phyloP scores from a whole-genome alignment of 2,329 filamentous ascomycete genomes.

The Zasmidium angulare region DNA sequence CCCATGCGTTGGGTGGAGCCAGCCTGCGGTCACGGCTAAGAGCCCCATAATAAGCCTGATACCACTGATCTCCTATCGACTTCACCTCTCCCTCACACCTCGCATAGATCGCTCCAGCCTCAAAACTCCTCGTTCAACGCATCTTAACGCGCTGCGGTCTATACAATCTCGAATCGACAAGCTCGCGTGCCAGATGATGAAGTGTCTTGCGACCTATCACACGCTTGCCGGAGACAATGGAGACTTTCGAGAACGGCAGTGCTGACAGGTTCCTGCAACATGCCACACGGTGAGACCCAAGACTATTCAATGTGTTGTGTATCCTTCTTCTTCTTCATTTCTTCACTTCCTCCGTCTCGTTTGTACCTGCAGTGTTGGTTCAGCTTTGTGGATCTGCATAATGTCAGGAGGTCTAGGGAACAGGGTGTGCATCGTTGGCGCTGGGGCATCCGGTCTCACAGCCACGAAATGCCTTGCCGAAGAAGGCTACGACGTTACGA shows the following conservation, averaged over 20 bases:
- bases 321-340: background rate
- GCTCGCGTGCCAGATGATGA: background rate
- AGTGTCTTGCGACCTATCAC: background rate
- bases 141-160: background rate
- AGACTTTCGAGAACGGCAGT: background rate
- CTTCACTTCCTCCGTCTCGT: background rate
- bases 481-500: conserved; percentile 42
- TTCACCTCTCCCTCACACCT: background rate
- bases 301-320: background rate
- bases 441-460: conserved; percentile 4
- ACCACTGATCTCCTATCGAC: background rate
- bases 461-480: conserved; percentile 41
- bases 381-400: too few species aligned
- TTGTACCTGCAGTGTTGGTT: background rate
- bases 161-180: background rate
- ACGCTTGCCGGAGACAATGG: background rate
- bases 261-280: background rate
- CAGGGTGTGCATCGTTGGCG: conserved; percentile 3
- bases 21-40: too few species aligned
- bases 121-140: background rate
- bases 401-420: conserved; percentile 5
- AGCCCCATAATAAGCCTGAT: too few species aligned
- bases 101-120: too few species aligned
- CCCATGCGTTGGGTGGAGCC: too few species aligned
- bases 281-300: background rate